Conservation (phyloP, 805 yeast species). For the Saturnispora dispora region DNA sequence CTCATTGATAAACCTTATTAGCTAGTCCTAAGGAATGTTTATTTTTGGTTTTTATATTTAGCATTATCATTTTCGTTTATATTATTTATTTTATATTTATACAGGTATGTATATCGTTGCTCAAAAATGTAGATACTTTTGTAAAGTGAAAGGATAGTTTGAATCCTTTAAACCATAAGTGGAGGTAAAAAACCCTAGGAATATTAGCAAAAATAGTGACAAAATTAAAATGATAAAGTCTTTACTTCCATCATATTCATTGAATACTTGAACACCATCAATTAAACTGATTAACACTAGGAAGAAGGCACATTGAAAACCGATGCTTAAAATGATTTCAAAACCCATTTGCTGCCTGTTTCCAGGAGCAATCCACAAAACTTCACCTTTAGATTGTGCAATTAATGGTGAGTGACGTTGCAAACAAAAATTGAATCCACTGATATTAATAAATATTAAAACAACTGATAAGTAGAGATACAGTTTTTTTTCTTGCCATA, state of each 20-base stretch:
- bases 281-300: constrained; percentile 33
- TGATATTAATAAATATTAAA: constrained; percentile 36
- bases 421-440: constrained; percentile 59
- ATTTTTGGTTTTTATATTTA: neutral
- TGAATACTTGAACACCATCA: constrained; percentile 9
- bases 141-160: constrained; percentile 36
- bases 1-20: neutral
- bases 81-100: neutral
- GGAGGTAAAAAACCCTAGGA: constrained; percentile 22
- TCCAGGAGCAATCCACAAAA: constrained; percentile 51
- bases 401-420: constrained; percentile 57
- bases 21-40: neutral
- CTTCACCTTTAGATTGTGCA: constrained; percentile 39
- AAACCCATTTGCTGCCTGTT: constrained; percentile 60
- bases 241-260: neutral
- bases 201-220: constrained; percentile 2
- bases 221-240: neutral
- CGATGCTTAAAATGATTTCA: constrained; percentile 48
- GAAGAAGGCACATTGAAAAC: constrained; percentile 41
- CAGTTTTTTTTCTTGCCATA: constrained; percentile 10
- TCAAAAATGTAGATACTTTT: neutral
- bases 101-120: neutral
- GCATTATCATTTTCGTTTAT: neutral
- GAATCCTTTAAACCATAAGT: constrained; percentile 38
- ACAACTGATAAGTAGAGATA: constrained; percentile 27